Base-by-base conservation (phyloP, 805 yeast species). In the Ogataea zsoltii region DNA sequence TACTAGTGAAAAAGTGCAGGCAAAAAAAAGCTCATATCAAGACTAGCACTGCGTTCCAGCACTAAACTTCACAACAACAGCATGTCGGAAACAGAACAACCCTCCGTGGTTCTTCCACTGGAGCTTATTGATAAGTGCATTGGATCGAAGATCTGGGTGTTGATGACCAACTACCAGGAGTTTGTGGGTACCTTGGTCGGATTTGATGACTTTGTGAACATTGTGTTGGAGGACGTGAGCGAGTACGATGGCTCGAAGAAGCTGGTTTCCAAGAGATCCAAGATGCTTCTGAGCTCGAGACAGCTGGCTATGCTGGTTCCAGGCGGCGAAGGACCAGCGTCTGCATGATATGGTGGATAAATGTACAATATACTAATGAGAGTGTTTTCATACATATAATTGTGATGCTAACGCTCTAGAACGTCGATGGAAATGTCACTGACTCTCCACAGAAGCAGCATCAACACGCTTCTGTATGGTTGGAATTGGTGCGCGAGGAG, bases 151-250 rank as follows among this genome's bases (percentile, higher is more conserved):
- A 81, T 92, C 33, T 80, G 86, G 77, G 87, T 90, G 19, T 74
- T 88, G 42, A 72, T 88, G 68, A 74, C 76, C 36, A 71, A 67
- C 50, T 72, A 75, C 47, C 80, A 80, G 62, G 97, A 91, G 63
- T 94, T 89, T 62, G 76, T 78, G n/a, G 99, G 99, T 1, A 88
- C 82, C 3, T 72, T 94, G 41, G 79, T 85, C 23, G 98, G 98
- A 1, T 92, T 92, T 65, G 99, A 94, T 63, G 98, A 94, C 66
- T 92, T 85, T 58, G 97, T 94, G 49, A 94, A 88, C 62, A 82
- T 91, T 66, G 96, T 94, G 10, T 74, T 94, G 42, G 87, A 86
- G 56, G 83, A 91, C 56, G 97, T 85, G 30, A 75, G 76, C 7
- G 96, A 88, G 57, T 70, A 65, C 37, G 60, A 60, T 3, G 78